Conservation (phyloP, 225 moss, liverwort and hornwort species). For the Marchantia paleacea region DNA sequence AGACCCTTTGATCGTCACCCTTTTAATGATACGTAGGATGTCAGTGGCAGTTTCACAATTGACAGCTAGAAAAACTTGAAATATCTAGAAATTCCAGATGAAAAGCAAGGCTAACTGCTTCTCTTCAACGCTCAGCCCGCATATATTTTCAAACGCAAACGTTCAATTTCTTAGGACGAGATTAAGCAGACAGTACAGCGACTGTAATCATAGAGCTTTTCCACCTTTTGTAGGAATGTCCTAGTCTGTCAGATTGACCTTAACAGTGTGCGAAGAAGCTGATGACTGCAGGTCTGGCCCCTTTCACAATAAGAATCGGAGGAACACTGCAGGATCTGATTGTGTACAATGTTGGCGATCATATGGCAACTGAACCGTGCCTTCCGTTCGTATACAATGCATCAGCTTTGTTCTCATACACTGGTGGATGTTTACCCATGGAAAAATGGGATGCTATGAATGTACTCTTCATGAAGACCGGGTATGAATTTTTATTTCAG, state of each 20-base stretch:
- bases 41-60: too few species aligned
- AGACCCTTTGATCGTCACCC: too few species aligned
- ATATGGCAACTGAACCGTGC: slow-evolving; percentile 42
- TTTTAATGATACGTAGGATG: too few species aligned
- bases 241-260: neutral
- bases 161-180: too few species aligned
- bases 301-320: slow-evolving; percentile 75
- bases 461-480: slow-evolving; percentile 57
- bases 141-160: too few species aligned
- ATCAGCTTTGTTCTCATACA: slow-evolving; percentile 56
- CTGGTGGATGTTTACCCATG: slow-evolving; percentile 69
- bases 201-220: too few species aligned
- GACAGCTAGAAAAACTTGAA: too few species aligned
- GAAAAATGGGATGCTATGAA: slow-evolving; percentile 78
- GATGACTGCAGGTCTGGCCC: slow-evolving; percentile 56
- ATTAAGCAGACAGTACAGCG: too few species aligned
- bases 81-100: too few species aligned
- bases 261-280: neutral
- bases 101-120: too few species aligned
- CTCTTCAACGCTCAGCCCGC: too few species aligned
- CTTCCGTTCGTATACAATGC: slow-evolving; percentile 54
- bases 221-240: neutral
- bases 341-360: slow-evolving; percentile 63
- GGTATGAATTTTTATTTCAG: slow-evolving; percentile 42
- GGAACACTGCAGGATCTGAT: slow-evolving; percentile 85